Base-by-base conservation (phyloP, 2,329 filamentous ascomycete genomes). In the Clarireedia paspali region DNA sequence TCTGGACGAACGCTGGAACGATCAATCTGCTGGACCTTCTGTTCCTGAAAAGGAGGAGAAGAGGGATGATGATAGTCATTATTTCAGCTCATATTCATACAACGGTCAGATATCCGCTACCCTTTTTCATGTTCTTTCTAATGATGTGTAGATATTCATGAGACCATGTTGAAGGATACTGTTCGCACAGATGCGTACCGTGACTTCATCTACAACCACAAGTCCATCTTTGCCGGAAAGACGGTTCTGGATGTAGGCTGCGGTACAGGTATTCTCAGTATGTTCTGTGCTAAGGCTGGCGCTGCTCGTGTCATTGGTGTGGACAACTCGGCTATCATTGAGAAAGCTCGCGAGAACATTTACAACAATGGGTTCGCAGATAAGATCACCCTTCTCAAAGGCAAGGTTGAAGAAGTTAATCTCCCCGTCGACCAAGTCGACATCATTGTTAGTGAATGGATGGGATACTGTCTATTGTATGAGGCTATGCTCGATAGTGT, bases 381-480 rank as follows among this genome's bases (percentile, higher is more conserved):
- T 77, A 95, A 96, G 82, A 96, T 99, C 72, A 97, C 94, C 52
- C 83, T 99, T 58, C 83, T 99, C 62, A 94, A 97, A 78, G 94
- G 94, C 72, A 99, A 99, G 83, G 97, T 99, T 94, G 94, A 99
- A 78, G 94, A 99, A 77, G 91, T 99, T 46, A 79, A 88, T 69
- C 79, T 99, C 60, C 94, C 94, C 20, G 95, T 88, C 75, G 87
- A 89, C 68, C 88, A 97, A 75, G 94, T 99, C 63, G 94, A 99
- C 70, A 99, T 99, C 71, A 99, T 99, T 76, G 95, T 99, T 72
- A 97, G 92, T 1, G 94, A 99, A 79, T 99, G 94, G 94, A 99
- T 99, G 94, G 94, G 94, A 36, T 99, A 99, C 78, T 97, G 97
- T 79, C 78, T 99, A 53, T 84, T 99, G 59, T 99, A 99, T 75